phyloP scores from a whole-genome alignment of 805 yeast genomes.

The Candida lessepsii region DNA sequence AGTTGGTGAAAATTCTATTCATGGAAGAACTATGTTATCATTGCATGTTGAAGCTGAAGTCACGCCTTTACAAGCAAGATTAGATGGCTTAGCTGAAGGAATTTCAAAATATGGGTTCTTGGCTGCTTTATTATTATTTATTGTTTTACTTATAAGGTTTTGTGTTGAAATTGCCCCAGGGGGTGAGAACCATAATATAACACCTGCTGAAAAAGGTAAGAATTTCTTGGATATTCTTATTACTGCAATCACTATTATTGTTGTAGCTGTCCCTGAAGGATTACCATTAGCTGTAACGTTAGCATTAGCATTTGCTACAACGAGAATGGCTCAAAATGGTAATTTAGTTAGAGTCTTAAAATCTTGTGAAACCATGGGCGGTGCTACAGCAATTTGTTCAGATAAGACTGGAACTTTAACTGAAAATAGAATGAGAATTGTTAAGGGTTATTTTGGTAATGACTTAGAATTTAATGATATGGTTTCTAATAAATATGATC shows the following conservation, averaged over 20 bases:
- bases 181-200: slow-evolving; percentile 41
- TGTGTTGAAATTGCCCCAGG: slow-evolving; percentile 57
- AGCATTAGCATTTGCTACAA: slow-evolving; percentile 96
- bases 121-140: slow-evolving; percentile 78
- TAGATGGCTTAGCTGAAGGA: slow-evolving; percentile 82
- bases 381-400: slow-evolving; percentile 95
- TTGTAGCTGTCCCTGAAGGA: slow-evolving; percentile 99
- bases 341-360: slow-evolving; percentile 90
- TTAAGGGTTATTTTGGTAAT: slow-evolving; percentile 65
- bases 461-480: slow-evolving; percentile 52
- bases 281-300: slow-evolving; percentile 95
- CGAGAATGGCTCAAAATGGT: slow-evolving; percentile 96
- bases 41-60: slow-evolving; percentile 71
- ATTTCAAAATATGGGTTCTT: slow-evolving; percentile 92
- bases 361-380: slow-evolving; percentile 98
- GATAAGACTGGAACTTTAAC: slow-evolving; percentile 98
- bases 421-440: slow-evolving; percentile 90
- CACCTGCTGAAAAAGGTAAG: slow-evolving; percentile 77
- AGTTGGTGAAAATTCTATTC: slow-evolving; percentile 84
- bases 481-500: slow-evolving; percentile 18
- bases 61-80: slow-evolving; percentile 86
- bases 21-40: slow-evolving; percentile 88
- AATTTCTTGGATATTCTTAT: slow-evolving; percentile 81
- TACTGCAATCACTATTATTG: slow-evolving; percentile 88
- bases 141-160: slow-evolving; percentile 76